Evolutionary conservation across 345 rosid species (phyloP), one percentile per base, ranked within the genome.

Genomic region (Gossypium stocksii): DNA sequence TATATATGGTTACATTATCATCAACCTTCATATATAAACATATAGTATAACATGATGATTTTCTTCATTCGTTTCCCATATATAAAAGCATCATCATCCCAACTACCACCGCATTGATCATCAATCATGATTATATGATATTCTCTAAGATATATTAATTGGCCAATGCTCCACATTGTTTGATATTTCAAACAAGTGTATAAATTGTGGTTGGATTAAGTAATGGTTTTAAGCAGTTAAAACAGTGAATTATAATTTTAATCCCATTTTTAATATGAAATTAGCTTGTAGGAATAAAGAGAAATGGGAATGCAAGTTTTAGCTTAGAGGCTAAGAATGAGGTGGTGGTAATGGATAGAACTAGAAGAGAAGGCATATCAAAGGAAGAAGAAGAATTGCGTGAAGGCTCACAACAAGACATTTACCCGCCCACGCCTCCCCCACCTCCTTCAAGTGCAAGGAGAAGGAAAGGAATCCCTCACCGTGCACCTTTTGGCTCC

Each of bases 391-490:
- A 85, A 83, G 89, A 80, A 86, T 80, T 85, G 84, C 89, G 92
- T 83, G 91, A 86, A 81, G 87, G 87, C 60, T 77, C 86, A 78
- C 83, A 87, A 74, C 82, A 87, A 80, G 89, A 80, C 87, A 85
- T 80, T 60, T 81, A 87, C 80, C 82, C 87, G 70, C 77, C 83
- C 79, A 86, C 89, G 77, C 88, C 83, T 82, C 84, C 82, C 72
- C 87, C 89, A 69, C 86, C 87, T 66, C 85, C 83, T 79, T 84
- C 94, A 46, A 85, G 75, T 74, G 83, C 85, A 81, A 89, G 96
- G 59, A 86, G 98, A 78, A 87, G 98, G 79, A 93, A 93, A 86
- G 98, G 97, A 77, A 84, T 88, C 56, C 97, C 98, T 73, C 97
- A 79, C 44, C 83, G 98, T 80, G 94, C 98, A 59, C 96, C 98